Conservation (phyloP, 441 rosid genomes). For the Erysimum cheiri region DNA sequence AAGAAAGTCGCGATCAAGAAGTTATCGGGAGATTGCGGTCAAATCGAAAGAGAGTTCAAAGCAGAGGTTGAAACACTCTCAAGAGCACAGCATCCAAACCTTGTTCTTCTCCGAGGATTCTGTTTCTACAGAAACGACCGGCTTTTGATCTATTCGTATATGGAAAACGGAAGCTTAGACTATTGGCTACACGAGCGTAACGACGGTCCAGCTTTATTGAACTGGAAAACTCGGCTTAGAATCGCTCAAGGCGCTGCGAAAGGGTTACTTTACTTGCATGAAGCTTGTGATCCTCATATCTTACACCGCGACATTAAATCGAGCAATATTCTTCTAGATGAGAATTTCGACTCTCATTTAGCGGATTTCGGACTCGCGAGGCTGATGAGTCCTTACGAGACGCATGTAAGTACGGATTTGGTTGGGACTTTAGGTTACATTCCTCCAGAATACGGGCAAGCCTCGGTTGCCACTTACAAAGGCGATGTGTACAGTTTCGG, state of each 20-base stretch:
- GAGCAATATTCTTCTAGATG: conserved; percentile 74
- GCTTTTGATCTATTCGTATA: conserved; percentile 75
- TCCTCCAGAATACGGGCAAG: conserved; percentile 82
- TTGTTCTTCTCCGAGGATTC: conserved; percentile 74
- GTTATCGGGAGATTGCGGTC: conserved; percentile 79
- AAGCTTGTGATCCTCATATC: conserved; percentile 75
- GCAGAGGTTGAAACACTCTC: conserved; percentile 86
- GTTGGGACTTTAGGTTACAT: conserved; percentile 85
- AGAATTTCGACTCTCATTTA: conserved; percentile 70
- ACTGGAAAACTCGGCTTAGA: conserved; percentile 64
- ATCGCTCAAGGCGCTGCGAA: conserved; percentile 72
- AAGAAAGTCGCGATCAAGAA: conserved; percentile 69
- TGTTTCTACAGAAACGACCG: conserved; percentile 60
- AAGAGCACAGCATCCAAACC: conserved; percentile 84
- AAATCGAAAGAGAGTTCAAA: conserved; percentile 74
- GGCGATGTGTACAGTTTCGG: conserved; percentile 86
- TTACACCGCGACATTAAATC: conserved; percentile 80
- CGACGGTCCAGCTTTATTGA: conserved; percentile 62
- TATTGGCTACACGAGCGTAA: conserved; percentile 79
- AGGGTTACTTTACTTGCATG: conserved; percentile 71
- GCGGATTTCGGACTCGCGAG: conserved; percentile 89
- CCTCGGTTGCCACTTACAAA: conserved; percentile 74
- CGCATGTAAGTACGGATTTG: conserved; percentile 79
- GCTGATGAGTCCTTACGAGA: conserved; percentile 68
- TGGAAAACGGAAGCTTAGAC: conserved; percentile 86